phyloP scores from a whole-genome alignment of 2,329 filamentous ascomycete genomes.

The Cladosporium sphaerospermum region DNA sequence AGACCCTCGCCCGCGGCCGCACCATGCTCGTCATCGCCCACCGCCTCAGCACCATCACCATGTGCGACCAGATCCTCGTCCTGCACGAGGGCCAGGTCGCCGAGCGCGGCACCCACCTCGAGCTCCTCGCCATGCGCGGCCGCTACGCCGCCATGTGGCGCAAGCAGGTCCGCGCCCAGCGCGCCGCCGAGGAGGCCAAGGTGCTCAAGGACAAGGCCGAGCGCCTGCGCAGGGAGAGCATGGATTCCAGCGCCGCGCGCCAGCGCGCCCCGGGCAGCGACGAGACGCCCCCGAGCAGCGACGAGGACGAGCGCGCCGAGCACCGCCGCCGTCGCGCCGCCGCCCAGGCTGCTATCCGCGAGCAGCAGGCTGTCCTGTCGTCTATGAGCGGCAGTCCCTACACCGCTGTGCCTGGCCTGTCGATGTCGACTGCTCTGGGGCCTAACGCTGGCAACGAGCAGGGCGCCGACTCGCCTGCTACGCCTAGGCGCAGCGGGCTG shows the following conservation, averaged over 20 bases:
- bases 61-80: conserved; percentile 51
- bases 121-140: conserved; percentile 42
- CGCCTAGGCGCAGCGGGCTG: conserved; percentile 24
- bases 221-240: conserved; percentile 42
- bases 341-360: conserved; percentile 1
- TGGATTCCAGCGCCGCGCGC: conserved; percentile 35
- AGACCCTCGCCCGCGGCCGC: conserved; percentile 72
- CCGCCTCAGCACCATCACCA: conserved; percentile 50
- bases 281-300: conserved; percentile 33
- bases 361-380: conserved; percentile 1
- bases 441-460: background rate
- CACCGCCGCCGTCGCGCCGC: background rate
- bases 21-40: conserved; percentile 94
- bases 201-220: conserved; percentile 46
- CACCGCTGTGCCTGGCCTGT: background rate
- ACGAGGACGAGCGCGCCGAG: conserved; percentile 28
- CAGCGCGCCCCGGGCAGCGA: conserved; percentile 14
- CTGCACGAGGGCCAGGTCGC: conserved; percentile 47
- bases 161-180: conserved; percentile 47
- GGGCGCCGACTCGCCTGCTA: conserved; percentile 7
- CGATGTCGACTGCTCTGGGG: conserved; percentile 4
- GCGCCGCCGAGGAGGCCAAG: conserved; percentile 45
- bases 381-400: background rate
- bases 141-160: conserved; percentile 47
- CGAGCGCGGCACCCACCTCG: conserved; percentile 47